These are phyloP conservation scores for Orobanche coerulescens DNA, from an alignment of 257 asterid species.

Conservation along the genomic window DNA sequence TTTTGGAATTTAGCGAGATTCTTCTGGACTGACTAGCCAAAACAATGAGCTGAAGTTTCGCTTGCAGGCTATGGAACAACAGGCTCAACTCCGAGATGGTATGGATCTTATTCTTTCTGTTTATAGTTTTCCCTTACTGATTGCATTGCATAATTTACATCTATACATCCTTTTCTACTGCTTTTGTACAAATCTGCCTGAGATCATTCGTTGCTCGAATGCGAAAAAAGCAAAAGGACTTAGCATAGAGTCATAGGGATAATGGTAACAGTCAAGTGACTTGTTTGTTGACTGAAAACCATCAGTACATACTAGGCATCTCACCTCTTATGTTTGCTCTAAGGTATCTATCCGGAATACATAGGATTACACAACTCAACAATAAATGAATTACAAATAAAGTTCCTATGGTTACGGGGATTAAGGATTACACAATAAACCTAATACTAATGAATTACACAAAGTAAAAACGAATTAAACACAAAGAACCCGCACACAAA, in stretches of 20 bases:
- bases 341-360: no score
- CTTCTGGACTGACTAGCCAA: conserved; percentile 50
- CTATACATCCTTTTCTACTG: not conserved
- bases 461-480: no score
- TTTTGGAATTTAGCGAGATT: conserved; percentile 48
- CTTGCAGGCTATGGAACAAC: conserved; percentile 75
- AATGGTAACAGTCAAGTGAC: not conserved
- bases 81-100: conserved; percentile 80
- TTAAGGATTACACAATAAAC: no score
- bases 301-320: not conserved
- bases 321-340: not conserved
- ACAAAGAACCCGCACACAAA: no score
- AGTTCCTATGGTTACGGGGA: no score
- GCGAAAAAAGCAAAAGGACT: not conserved
- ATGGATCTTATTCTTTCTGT: conserved; percentile 14
- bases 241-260: not conserved
- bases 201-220: not conserved
- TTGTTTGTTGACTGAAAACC: not conserved
- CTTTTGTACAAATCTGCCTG: not conserved
- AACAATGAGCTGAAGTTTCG: conserved; percentile 71
- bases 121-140: not conserved
- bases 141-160: not conserved
- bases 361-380: no score
- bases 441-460: no score
- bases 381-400: no score